These are phyloP conservation scores for Tilletia setariae DNA, from an alignment of 1,284 basidiomycete genomes.

Conservation along the genomic window DNA sequence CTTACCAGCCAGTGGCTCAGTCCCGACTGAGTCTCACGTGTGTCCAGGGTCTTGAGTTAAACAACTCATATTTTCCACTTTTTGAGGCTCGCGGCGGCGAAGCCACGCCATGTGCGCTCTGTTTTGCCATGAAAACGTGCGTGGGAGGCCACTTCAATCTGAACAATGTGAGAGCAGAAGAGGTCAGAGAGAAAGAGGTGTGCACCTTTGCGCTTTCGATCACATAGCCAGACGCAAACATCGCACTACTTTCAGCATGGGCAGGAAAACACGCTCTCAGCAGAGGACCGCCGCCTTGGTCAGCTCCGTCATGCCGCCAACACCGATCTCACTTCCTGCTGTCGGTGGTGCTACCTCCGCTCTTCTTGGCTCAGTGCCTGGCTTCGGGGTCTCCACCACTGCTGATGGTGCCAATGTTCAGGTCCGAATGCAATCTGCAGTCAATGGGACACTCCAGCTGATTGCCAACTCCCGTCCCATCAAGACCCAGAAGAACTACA, in stretches of 20 bases:
- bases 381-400: not conserved
- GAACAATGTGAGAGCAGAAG: not conserved
- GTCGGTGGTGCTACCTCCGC: not conserved
- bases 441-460: not conserved
- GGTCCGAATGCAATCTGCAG: not conserved
- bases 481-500: not conserved
- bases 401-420: not conserved
- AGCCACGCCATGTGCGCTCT: not conserved
- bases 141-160: not conserved
- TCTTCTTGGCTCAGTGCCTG: not conserved
- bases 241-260: too few relatives aligned
- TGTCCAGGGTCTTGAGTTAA: not conserved
- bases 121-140: not conserved
- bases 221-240: not conserved
- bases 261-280: too few relatives aligned
- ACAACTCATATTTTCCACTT: not conserved
- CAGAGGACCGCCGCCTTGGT: not conserved
- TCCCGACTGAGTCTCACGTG: not conserved
- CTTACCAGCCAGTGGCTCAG: not conserved
- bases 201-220: not conserved
- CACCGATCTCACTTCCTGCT: not conserved
- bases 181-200: not conserved
- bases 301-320: not conserved
- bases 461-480: not conserved
- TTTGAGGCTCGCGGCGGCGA: not conserved